A percentile compares a stretch with the other conserved stretches of the same genome.
Conservation (phyloP, 768 basidiomycete species). For the Pulveroboletus frians region DNA sequence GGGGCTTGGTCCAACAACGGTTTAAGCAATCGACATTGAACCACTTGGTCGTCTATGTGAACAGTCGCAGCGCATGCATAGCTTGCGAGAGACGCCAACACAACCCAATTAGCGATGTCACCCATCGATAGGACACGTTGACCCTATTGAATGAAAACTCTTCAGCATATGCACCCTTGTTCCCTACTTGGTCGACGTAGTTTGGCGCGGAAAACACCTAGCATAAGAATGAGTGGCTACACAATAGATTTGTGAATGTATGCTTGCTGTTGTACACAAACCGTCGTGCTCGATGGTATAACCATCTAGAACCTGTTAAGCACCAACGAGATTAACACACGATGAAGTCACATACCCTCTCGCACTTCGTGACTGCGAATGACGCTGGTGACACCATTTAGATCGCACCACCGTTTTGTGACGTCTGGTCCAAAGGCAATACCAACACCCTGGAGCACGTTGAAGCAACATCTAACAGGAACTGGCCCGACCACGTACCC, state of each 20-base stretch:
- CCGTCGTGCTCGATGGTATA: slow-evolving; percentile 95
- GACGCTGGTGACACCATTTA: slow-evolving; percentile 82
- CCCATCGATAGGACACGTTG: no score
- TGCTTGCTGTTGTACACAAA: slow-evolving; percentile 80
- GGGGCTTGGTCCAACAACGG: no score
- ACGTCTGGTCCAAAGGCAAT: slow-evolving; percentile 95
- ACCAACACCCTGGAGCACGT: slow-evolving; percentile 72
- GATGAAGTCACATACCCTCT: slow-evolving; percentile 50
- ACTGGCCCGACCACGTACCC: slow-evolving; percentile 46
- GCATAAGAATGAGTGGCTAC: slow-evolving; percentile 11
- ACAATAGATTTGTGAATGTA: background rate
- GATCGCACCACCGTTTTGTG: slow-evolving; percentile 81
- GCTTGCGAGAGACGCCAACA: no score
- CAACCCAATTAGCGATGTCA: no score
- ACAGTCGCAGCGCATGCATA: no score
- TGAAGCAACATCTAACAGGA: slow-evolving; percentile 10
- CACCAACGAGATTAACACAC: background rate
- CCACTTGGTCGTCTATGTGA: no score
- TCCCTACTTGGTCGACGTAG: slow-evolving; percentile 87
- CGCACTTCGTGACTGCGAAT: slow-evolving; percentile 97
- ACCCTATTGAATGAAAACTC: no score
- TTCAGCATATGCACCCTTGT: slow-evolving; percentile 92
- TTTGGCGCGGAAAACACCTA: slow-evolving; percentile 95
- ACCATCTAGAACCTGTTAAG: slow-evolving; percentile 51
- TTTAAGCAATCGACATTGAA: no score